Evolutionary conservation across 2,329 filamentous ascomycete species (phyloP).

Genomic region (Aspergillus arachidicola): DNA sequence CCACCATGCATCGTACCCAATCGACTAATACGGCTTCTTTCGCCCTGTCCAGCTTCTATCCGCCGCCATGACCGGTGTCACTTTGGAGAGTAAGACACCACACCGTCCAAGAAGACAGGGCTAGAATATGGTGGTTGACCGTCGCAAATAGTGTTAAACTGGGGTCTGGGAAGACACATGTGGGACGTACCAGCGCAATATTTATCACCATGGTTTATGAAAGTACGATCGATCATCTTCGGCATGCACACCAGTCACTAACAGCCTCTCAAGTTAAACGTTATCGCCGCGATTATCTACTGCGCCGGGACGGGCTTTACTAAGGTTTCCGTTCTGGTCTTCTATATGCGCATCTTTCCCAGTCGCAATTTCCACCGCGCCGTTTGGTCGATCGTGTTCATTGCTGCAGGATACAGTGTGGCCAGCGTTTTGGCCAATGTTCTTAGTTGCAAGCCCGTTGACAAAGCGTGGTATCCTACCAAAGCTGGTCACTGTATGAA

Average conservation of each 20-base stretch:
- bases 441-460: slow-evolving; percentile 30
- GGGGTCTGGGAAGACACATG: slow-evolving; percentile 31
- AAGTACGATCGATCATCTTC: slow-evolving; percentile 16
- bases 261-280: slow-evolving; percentile 23
- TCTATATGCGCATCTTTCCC: slow-evolving; percentile 34
- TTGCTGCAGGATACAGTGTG: slow-evolving; percentile 30
- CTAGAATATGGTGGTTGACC: neutral
- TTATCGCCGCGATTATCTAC: slow-evolving; percentile 34
- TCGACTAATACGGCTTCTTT: neutral
- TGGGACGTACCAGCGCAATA: slow-evolving; percentile 28
- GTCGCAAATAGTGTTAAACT: slow-evolving; percentile 27
- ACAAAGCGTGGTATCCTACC: slow-evolving; percentile 27
- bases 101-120: neutral
- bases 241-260: neutral
- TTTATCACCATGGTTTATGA: slow-evolving; percentile 26
- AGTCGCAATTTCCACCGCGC: slow-evolving; percentile 27
- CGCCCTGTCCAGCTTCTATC: slow-evolving; percentile 21
- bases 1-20: neutral
- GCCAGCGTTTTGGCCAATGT: slow-evolving; percentile 31
- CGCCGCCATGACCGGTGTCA: slow-evolving; percentile 25
- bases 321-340: slow-evolving; percentile 35
- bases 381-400: slow-evolving; percentile 27
- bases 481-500: slow-evolving; percentile 30
- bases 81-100: slow-evolving; percentile 24
- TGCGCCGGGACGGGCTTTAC: slow-evolving; percentile 32